A percentile compares a stretch with the other conserved stretches of the same genome.
phyloP scores from a whole-genome alignment of 2,329 filamentous ascomycete species.

The Pestalotiopsis sp. region DNA sequence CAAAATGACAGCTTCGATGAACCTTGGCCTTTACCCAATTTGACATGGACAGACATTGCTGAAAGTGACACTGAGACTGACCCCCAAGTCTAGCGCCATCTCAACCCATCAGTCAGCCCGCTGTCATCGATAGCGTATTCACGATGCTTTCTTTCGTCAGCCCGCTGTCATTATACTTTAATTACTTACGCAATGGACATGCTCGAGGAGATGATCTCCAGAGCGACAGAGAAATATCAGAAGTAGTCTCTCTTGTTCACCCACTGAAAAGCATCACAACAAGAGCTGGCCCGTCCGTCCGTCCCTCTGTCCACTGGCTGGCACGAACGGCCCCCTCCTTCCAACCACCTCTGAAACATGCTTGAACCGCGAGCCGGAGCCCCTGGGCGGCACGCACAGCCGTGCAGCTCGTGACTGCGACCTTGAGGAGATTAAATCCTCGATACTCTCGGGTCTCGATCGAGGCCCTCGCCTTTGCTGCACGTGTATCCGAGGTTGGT shows the following conservation, averaged over 20 bases:
- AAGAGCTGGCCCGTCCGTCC: not conserved
- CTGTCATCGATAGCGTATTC: not conserved
- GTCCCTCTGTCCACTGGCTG: not conserved
- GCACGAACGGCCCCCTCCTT: not conserved
- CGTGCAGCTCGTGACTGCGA: not conserved
- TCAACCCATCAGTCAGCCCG: not conserved
- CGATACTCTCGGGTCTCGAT: not conserved
- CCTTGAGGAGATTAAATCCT: not conserved
- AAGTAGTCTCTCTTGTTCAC: too few relatives aligned
- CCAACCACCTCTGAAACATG: conserved; percentile 7
- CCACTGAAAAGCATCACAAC: not conserved
- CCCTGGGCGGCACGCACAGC: conserved; percentile 5
- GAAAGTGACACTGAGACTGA: not conserved
- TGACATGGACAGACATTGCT: not conserved
- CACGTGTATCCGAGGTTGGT: too few relatives aligned
- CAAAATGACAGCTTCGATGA: not conserved
- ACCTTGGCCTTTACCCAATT: not conserved
- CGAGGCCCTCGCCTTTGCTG: not conserved
- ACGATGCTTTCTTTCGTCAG: not conserved
- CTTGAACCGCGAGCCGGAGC: not conserved
- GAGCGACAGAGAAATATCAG: not conserved
- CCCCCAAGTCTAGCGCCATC: not conserved
- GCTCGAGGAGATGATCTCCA: not conserved
- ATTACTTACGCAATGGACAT: not conserved
- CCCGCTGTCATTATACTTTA: not conserved